Evolutionary conservation across 768 basidiomycete species (phyloP), one percentile per base, ranked within the genome.

Genomic region (Holtermannia corniformis): DNA sequence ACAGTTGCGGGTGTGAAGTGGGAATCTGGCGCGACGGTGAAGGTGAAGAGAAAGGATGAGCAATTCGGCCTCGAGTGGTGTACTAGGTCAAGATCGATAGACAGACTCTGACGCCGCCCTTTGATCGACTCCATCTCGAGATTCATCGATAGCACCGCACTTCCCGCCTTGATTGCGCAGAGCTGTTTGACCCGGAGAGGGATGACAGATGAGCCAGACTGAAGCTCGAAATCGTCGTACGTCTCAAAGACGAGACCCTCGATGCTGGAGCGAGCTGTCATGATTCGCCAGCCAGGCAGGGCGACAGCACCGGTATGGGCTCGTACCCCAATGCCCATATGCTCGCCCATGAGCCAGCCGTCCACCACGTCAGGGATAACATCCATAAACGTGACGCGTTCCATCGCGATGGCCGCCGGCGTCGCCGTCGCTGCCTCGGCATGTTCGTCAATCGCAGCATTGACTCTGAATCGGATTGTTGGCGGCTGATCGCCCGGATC

Each of bases 301-400:
- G 32, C 32, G 7, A 7, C 10, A 7, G 32, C 7, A 7, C 16
- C 32, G 10, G 32, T 7, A 7, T 7, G 7, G 7, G 32, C 32
- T 7, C 32, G 32, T 16, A 37, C 10, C 1, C 79, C 83, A 2
- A 91, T 57, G 1, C 86, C 86, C 2, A 86, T 46, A 4, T 80
- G 80, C 23, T 81, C 70, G 2, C 89, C 89, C 63, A 89, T 61
- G 0, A 85, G 78, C 61, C 77, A 80, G 0, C 88, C 89, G 52
- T 81, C 79, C 1, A 90, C 75, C 57, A 90, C 82, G 68, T 89
- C 81, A 28, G 80, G 80, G 2, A 77, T 45, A 2, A 87, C 73
- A 44, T 83, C 78, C 51, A 82, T 79, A 14, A 79, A 72, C 3
- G 75, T 56, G 43, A 80, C 75, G 27, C 75, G 77, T n/a, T 68